A percentile compares a stretch with the other conserved stretches of the same genome.
These are phyloP conservation scores for Biscogniauxia marginata DNA, from an alignment of 2,329 filamentous ascomycete genomes.

Conservation along the genomic window DNA sequence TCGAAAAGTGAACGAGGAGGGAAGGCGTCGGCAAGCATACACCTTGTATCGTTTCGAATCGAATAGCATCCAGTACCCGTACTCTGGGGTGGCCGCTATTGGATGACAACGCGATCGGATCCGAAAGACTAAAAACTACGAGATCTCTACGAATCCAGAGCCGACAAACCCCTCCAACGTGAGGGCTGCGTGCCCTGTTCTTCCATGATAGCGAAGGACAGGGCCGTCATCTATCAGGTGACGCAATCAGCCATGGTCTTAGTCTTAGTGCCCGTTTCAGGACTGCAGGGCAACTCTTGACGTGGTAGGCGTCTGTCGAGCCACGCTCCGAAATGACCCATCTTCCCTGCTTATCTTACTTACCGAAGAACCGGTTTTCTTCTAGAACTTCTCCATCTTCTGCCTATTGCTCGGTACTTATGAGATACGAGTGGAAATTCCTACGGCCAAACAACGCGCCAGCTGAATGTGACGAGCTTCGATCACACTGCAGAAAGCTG, in stretches of 20 bases:
- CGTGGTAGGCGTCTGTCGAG: not conserved
- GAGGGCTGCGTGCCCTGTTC: not conserved
- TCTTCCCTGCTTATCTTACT: not conserved
- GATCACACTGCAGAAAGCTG: not conserved
- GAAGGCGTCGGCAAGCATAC: not conserved
- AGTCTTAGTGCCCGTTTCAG: not conserved
- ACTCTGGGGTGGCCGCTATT: slow-evolving; percentile 4
- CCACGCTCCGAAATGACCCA: not conserved
- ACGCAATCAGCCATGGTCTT: not conserved
- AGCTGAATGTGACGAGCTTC: not conserved
- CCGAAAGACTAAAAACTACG: slow-evolving; percentile 9
- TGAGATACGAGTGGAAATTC: not conserved
- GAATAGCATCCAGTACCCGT: slow-evolving; percentile 3
- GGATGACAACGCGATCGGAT: slow-evolving; percentile 8
- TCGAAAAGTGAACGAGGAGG: not conserved
- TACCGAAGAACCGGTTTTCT: not conserved
- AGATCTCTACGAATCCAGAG: not conserved
- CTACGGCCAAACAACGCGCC: not conserved
- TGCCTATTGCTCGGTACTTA: too few relatives aligned
- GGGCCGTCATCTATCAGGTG: not conserved
- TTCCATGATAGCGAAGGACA: not conserved
- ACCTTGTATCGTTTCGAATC: slow-evolving; percentile 21
- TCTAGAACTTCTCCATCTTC: not conserved
- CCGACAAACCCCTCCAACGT: not conserved
- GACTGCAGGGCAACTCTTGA: not conserved